A percentile compares a stretch with the other conserved stretches of the same genome.
phyloP scores from a whole-genome alignment of 495 filamentous ascomycete genomes.

The Bathelium albidoporum region DNA sequence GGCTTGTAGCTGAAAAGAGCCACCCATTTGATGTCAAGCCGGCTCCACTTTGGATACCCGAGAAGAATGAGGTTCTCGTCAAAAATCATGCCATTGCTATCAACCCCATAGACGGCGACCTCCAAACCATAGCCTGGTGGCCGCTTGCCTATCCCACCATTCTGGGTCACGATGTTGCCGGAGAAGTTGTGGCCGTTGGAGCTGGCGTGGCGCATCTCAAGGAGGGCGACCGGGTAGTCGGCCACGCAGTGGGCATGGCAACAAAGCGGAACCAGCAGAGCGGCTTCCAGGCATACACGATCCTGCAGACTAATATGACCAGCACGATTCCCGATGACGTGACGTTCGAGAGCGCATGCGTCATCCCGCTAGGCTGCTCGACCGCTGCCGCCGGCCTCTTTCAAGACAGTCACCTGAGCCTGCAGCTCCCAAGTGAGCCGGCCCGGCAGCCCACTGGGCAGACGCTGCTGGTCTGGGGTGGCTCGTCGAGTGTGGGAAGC shows the following conservation, averaged over 20 bases:
- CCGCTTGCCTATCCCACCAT: conserved; percentile 37
- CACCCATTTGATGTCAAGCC: conserved; percentile 27
- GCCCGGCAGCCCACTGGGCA: conserved; percentile 19
- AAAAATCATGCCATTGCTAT: conserved; percentile 32
- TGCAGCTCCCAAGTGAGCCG: conserved; percentile 11
- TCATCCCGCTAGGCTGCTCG: conserved; percentile 38
- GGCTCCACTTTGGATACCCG: conserved; percentile 25
- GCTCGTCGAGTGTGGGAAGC: conserved; percentile 30
- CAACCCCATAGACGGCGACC: conserved; percentile 40
- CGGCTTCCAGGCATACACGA: conserved; percentile 16
- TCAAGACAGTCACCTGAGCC: conserved; percentile 29
- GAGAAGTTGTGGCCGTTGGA: conserved; percentile 42
- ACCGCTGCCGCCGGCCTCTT: conserved; percentile 42
- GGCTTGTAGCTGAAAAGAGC: background rate
- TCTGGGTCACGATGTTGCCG: conserved; percentile 46
- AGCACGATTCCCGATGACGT: conserved; percentile 34
- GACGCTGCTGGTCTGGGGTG: conserved; percentile 33
- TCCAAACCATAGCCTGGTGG: conserved; percentile 19
- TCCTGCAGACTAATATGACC: conserved; percentile 15
- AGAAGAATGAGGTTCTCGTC: conserved; percentile 31
- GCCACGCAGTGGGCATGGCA: background rate
- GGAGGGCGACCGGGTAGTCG: conserved; percentile 37
- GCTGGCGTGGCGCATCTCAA: conserved; percentile 35
- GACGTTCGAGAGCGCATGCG: conserved; percentile 33
- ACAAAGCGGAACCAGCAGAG: background rate